Conservation (phyloP, 306 rosid genomes). For the Adenanthera pavonina region DNA sequence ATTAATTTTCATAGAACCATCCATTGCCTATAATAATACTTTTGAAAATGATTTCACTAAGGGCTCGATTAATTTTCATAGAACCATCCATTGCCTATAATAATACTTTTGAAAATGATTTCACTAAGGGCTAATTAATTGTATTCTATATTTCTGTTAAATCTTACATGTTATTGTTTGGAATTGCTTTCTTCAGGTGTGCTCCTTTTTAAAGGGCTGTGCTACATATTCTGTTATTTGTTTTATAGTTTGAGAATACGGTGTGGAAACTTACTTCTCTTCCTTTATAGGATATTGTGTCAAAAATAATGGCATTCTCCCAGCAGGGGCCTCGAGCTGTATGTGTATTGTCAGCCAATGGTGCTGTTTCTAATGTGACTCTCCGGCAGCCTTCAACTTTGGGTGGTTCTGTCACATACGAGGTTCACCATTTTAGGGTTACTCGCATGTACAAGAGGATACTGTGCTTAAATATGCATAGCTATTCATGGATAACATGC, state of each 20-base stretch:
- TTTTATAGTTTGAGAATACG: constrained; percentile 13
- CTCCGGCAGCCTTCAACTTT: constrained; percentile 91
- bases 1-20: neutral
- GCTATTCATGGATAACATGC: neutral
- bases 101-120: neutral
- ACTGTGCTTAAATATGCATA: neutral
- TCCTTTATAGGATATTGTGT: constrained; percentile 74
- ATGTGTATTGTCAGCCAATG: constrained; percentile 87
- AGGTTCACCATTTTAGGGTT: constrained; percentile 54
- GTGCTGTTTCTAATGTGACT: constrained; percentile 89
- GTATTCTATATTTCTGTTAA: neutral
- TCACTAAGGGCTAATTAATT: neutral
- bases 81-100: neutral
- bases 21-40: neutral
- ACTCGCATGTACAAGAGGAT: neutral
- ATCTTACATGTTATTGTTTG: neutral
- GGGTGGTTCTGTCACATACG: constrained; percentile 91
- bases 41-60: neutral
- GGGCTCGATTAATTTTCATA: neutral
- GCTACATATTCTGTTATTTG: neutral
- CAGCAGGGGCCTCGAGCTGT: constrained; percentile 89
- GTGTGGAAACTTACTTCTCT: neutral
- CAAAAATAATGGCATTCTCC: constrained; percentile 88
- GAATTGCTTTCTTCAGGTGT: neutral
- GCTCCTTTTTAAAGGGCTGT: neutral